Percentiles rank a stretch among this genome's conserved stretches.
Evolutionary conservation across 139 green algal species (phyloP).

Genomic region (Chlamydomonas incerta): DNA sequence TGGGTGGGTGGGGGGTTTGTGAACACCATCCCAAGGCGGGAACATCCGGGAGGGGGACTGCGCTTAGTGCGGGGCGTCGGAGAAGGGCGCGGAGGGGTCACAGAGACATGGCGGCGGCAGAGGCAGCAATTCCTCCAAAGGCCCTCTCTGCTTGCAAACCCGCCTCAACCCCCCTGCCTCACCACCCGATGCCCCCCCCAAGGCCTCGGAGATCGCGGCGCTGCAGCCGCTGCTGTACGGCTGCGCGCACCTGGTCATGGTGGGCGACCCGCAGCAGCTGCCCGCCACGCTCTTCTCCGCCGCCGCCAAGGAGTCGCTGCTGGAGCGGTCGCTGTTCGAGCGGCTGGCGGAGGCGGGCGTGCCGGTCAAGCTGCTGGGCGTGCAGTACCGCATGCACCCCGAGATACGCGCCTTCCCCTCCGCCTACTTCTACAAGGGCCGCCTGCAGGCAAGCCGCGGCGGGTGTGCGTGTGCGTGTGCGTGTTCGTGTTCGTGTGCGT

Average conservation of each 20-base stretch:
- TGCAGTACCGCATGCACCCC: slow-evolving; percentile 96
- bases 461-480: too few relatives aligned
- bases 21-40: too few relatives aligned
- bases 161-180: not conserved
- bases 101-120: too few relatives aligned
- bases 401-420: slow-evolving; percentile 88
- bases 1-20: not conserved
- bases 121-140: too few relatives aligned
- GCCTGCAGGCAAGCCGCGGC: slow-evolving; percentile 42
- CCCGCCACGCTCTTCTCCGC: slow-evolving; percentile 89
- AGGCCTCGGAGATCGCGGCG: slow-evolving; percentile 86
- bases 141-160: too few relatives aligned
- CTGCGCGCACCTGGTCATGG: slow-evolving; percentile 59
- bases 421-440: slow-evolving; percentile 83
- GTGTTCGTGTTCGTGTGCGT: too few relatives aligned
- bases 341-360: slow-evolving; percentile 68
- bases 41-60: too few relatives aligned
- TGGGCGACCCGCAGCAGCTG: slow-evolving; percentile 95
- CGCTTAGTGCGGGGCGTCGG: too few relatives aligned
- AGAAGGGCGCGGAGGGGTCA: too few relatives aligned
- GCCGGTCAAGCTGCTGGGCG: slow-evolving; percentile 68
- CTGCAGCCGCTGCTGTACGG: slow-evolving; percentile 89
- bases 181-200: slow-evolving; percentile 13
- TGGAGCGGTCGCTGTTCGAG: slow-evolving; percentile 92
- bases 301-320: slow-evolving; percentile 63